Percentiles rank a stretch among this genome's conserved stretches.
phyloP scores from a whole-genome alignment of 1,284 basidiomycete genomes.

The Austroboletus novae-zelandiae region DNA sequence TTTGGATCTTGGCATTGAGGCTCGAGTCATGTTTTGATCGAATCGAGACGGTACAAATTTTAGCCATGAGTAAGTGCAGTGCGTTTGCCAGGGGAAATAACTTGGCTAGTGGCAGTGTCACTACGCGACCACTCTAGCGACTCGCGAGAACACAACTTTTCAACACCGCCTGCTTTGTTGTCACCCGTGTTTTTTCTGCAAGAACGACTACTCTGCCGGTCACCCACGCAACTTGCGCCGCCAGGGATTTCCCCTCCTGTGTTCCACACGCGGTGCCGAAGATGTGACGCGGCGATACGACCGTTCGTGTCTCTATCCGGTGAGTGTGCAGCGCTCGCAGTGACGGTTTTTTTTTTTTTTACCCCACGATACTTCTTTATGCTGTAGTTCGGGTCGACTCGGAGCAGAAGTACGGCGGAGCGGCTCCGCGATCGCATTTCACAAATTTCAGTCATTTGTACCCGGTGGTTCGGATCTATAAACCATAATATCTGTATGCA shows the following conservation, averaged over 20 bases:
- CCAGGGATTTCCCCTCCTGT: not conserved
- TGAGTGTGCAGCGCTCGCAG: no score
- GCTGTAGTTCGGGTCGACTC: no score
- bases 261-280: no score
- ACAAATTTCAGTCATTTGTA: not conserved
- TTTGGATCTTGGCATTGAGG: not conserved
- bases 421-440: no score
- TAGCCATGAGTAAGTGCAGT: no score
- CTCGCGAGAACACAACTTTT: not conserved
- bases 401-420: no score
- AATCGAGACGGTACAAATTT: not conserved
- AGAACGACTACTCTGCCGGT: not conserved
- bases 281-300: no score
- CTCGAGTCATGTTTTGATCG: not conserved
- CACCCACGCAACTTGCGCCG: no score
- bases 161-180: constrained; percentile 5
- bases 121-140: not conserved
- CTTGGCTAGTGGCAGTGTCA: not conserved
- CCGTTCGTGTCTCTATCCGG: no score
- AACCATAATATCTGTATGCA: not conserved
- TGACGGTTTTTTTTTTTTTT: no score
- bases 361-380: no score
- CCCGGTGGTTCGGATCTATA: not conserved
- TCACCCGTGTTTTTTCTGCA: not conserved
- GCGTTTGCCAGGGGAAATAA: not conserved